Evolutionary conservation across 441 rosid species (phyloP).

Genomic region (Metrosideros polymorpha): DNA sequence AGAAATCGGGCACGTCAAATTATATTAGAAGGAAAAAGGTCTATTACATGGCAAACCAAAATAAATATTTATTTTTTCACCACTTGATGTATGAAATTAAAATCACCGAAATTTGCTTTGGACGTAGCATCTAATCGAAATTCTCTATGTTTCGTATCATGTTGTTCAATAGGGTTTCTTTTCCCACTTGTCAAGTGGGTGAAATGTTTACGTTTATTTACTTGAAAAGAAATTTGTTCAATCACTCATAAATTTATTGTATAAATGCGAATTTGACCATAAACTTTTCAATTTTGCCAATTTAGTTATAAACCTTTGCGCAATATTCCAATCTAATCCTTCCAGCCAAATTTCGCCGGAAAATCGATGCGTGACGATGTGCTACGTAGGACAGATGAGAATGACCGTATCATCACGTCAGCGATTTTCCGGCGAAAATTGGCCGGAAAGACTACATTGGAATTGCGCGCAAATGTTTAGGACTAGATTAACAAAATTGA

Average conservation of each 20-base stretch:
- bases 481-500: accelerated
- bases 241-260: not conserved
- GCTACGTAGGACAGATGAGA: too few relatives aligned
- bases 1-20: slow-evolving; percentile 4
- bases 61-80: not conserved
- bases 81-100: not conserved
- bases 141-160: not conserved
- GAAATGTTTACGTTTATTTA: not conserved
- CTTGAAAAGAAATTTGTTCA: not conserved
- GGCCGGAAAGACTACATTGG: accelerated
- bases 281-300: accelerated
- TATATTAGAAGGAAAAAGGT: not conserved
- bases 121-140: not conserved
- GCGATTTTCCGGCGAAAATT: too few relatives aligned
- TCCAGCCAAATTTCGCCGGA: not conserved
- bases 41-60: not conserved
- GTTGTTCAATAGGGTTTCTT: not conserved
- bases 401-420: not conserved
- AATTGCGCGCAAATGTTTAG: accelerated
- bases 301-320: accelerated
- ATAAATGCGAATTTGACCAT: accelerated
- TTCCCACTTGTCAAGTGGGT: not conserved
- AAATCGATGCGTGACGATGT: not conserved
- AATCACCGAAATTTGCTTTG: not conserved
- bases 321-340: not conserved